Conservation (phyloP, 2,329 filamentous ascomycete species). For the Pestalotiopsis sp. region DNA sequence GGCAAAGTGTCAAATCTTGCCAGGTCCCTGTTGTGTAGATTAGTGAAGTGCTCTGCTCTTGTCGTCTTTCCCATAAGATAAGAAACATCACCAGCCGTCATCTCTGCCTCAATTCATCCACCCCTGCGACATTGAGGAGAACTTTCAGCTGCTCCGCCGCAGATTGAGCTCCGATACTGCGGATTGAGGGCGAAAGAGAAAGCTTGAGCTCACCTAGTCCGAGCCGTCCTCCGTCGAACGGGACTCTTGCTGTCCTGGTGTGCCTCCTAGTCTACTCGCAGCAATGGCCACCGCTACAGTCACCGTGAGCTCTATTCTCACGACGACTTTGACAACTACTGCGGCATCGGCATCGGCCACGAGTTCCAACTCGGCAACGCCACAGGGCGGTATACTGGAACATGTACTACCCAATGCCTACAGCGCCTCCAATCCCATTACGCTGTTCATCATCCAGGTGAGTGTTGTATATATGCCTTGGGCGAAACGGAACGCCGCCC, state of each 20-base stretch:
- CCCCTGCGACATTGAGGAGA: neutral
- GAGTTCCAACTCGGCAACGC: constrained; percentile 29
- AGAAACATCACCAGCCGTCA: neutral
- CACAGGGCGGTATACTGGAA: constrained; percentile 69
- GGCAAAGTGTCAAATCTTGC: neutral
- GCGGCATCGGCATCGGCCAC: constrained; percentile 32
- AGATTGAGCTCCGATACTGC: too few relatives aligned
- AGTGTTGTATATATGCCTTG: constrained; percentile 12
- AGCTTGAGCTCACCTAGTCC: neutral
- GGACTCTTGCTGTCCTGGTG: neutral
- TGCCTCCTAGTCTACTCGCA: neutral
- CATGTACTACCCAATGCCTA: constrained; percentile 70
- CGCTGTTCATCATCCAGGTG: constrained; percentile 76
- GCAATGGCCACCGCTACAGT: constrained; percentile 14
- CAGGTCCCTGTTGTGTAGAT: too few relatives aligned
- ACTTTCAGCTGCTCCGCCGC: too few relatives aligned
- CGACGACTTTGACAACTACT: constrained; percentile 25
- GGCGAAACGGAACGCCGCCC: neutral
- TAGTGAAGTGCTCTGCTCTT: neutral
- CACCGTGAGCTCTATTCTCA: constrained; percentile 24
- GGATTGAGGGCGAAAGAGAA: neutral
- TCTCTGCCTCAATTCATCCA: neutral
- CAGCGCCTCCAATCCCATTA: constrained; percentile 72
- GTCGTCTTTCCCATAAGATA: neutral
- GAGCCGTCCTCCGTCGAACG: neutral